phyloP scores from a whole-genome alignment of 169 alveolate genomes.

The Cyclospora cayetanensis region DNA sequence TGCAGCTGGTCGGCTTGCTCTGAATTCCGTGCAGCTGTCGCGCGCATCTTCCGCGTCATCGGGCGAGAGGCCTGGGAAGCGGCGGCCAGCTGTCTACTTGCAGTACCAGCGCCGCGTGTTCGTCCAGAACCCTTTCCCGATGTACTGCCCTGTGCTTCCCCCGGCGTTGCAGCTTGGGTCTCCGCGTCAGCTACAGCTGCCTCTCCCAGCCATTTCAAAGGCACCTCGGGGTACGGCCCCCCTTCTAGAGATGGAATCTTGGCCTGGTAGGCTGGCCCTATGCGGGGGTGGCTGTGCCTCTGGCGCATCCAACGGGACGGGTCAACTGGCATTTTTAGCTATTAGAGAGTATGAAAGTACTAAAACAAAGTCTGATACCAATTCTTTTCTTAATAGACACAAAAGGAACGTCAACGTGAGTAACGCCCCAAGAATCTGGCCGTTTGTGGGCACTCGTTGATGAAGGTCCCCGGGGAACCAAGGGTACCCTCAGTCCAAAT shows the following conservation, averaged over 20 bases:
- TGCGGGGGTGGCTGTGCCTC: slow-evolving; percentile 52
- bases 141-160: not conserved
- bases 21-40: not conserved
- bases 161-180: not conserved
- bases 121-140: not conserved
- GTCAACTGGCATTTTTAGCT: slow-evolving; percentile 35
- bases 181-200: slow-evolving; percentile 6
- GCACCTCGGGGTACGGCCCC: slow-evolving; percentile 18
- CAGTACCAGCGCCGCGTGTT: not conserved
- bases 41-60: not conserved
- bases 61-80: not conserved
- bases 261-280: slow-evolving; percentile 61
- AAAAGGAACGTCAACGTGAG: not conserved
- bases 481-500: too few species aligned
- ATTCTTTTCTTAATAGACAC: not conserved
- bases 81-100: not conserved
- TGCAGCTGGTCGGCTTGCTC: not conserved
- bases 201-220: slow-evolving; percentile 35
- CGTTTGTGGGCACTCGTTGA: too few species aligned
- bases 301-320: slow-evolving; percentile 31
- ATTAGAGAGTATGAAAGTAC: not conserved
- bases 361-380: not conserved
- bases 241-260: not conserved
- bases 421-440: too few species aligned
- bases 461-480: too few species aligned